Conservation (phyloP, 208 protist genomes). For the Trypanosoma scelopori region DNA sequence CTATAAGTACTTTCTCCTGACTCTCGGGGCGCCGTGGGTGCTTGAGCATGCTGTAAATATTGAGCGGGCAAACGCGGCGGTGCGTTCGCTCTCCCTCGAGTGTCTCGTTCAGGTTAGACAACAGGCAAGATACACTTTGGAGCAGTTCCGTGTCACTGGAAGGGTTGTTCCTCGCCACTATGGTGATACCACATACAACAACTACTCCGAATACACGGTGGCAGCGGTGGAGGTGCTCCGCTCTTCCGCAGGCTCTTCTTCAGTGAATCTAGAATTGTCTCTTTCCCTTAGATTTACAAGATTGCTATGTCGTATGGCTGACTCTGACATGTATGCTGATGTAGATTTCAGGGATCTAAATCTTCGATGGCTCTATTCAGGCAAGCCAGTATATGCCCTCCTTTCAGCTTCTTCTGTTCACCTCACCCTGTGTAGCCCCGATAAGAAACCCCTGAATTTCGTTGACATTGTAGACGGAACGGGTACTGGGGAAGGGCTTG, state of each 20-base stretch:
- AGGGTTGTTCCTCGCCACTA: conserved; percentile 20
- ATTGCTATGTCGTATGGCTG: conserved; percentile 1
- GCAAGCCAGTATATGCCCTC: neutral
- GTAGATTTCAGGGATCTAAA: conserved; percentile 2
- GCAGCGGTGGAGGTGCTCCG: conserved; percentile 20
- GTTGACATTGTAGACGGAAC: conserved; percentile 2
- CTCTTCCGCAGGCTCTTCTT: neutral
- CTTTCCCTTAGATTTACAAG: conserved; percentile 11
- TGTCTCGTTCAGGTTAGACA: conserved; percentile 29
- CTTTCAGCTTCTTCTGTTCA: conserved; percentile 2
- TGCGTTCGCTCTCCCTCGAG: conserved; percentile 19
- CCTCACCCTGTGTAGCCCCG: neutral
- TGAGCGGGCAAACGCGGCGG: neutral
- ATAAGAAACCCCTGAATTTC: neutral
- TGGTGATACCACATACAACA: conserved; percentile 11
- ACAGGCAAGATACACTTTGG: conserved; percentile 18
- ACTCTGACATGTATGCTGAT: neutral
- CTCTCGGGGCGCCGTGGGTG: conserved; percentile 18
- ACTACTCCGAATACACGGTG: conserved; percentile 6
- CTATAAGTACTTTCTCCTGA: conserved; percentile 25
- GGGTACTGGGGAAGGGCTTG: neutral
- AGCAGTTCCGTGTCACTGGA: conserved; percentile 11
- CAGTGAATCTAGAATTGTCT: neutral
- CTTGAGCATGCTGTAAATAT: neutral
- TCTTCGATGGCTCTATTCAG: conserved; percentile 3